Evolutionary conservation across 2,329 filamentous ascomycete species (phyloP), one percentile per base, ranked within the genome.

Genomic region (Mollisiaceae sp.): DNA sequence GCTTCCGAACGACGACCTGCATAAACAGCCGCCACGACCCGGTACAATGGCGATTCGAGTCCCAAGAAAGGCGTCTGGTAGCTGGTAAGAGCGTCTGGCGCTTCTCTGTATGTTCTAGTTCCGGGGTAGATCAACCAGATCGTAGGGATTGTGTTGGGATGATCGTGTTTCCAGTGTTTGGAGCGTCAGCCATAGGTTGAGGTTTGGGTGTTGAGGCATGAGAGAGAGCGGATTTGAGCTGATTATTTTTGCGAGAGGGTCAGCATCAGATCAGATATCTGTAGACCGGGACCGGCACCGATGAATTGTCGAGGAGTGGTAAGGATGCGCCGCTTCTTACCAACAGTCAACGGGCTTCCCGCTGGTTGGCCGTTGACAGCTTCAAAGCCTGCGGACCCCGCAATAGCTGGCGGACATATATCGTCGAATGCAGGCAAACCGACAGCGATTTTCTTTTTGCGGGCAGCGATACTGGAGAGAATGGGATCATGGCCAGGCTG

Each of bases 221-320:
- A 60, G 32, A 64, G 61, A 57, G 67, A 63, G 64, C 8, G 60
- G 56, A 41, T 70, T 72, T 74, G 72, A 67, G 71, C 70, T 69
- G 68, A 65, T 73, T 72, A 63, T 63, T 67, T 59, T 36, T 20
- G 41, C 5, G 47, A 27, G 27, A 27, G 22, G 56, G 65, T 66
- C 61, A 67, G 66, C 65, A 57, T 36, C 38, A 60, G 55, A 64
- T 22, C 47, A 60, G 43, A 22, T 50, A 38, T 60, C 58, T 39
- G 24, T 22, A 11, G n/a, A 35, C 18, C 12, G 45, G 47, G 18
- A 27, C 35, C 12, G 32, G 20, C 39, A 18, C 11, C 18, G 35
- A 38, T 3, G 32, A 32, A 3, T 22, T 12, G 54, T 56, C 6
- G 22, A n/a, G 54, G 27, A 38, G 54, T n/a, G 12, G 32, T 56